phyloP scores from a whole-genome alignment of 768 basidiomycete species.

The Auricularia sp. region DNA sequence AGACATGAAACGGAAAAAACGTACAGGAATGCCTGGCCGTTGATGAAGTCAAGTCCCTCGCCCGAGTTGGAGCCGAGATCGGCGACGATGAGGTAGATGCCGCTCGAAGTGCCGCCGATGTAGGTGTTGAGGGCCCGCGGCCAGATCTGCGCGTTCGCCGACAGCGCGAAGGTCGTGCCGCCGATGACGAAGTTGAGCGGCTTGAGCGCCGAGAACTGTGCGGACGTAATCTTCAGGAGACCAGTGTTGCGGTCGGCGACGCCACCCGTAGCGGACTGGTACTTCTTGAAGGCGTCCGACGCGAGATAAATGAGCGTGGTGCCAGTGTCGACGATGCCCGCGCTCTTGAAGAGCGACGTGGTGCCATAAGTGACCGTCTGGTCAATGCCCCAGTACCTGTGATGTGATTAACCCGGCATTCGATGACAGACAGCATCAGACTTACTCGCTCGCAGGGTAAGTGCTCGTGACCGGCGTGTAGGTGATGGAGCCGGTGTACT shows the following conservation, averaged over 20 bases:
- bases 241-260: constrained; percentile 43
- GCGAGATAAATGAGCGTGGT: constrained; percentile 26
- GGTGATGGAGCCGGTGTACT: constrained; percentile 27
- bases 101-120: constrained; percentile 42
- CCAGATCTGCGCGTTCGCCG: constrained; percentile 61
- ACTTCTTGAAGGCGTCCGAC: constrained; percentile 42
- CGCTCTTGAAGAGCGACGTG: constrained; percentile 23
- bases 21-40: not conserved
- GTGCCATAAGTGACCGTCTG: constrained; percentile 29
- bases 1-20: constrained; percentile 23
- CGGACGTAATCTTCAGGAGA: constrained; percentile 40
- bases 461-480: constrained; percentile 34
- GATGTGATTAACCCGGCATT: not conserved
- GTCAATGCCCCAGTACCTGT: constrained; percentile 35
- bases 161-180: constrained; percentile 44
- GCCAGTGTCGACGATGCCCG: constrained; percentile 45
- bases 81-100: constrained; percentile 40
- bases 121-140: constrained; percentile 45
- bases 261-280: constrained; percentile 44
- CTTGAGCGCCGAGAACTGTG: constrained; percentile 38
- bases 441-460: constrained; percentile 35
- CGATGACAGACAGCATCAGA: not conserved
- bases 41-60: constrained; percentile 52
- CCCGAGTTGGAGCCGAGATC: constrained; percentile 22
- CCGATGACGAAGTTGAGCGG: constrained; percentile 46